Evolutionary conservation across 768 basidiomycete species (phyloP).

Genomic region (Collybia nuda): DNA sequence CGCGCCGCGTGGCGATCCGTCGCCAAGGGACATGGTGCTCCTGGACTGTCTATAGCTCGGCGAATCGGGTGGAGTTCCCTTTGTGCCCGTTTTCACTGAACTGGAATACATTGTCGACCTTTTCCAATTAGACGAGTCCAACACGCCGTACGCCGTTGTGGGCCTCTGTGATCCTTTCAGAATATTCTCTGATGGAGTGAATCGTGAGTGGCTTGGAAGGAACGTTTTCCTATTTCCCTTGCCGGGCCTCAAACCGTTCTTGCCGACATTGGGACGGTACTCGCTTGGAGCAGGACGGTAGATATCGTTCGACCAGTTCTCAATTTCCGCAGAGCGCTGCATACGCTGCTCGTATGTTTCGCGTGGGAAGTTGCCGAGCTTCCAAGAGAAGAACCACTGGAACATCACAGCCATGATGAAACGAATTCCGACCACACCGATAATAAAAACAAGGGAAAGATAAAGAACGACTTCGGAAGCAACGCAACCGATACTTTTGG

Average conservation of each 20-base stretch:
- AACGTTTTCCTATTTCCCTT: constrained; percentile 60
- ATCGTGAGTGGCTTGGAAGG: constrained; percentile 69
- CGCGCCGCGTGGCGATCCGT: too few relatives aligned
- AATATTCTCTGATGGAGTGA: constrained; percentile 70
- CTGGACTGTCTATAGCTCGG: constrained; percentile 73
- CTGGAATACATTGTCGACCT: constrained; percentile 53
- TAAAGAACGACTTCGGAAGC: constrained; percentile 94
- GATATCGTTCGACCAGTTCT: constrained; percentile 95
- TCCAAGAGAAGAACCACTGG: constrained; percentile 98
- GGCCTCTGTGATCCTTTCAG: constrained; percentile 54
- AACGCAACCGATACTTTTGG: constrained; percentile 92
- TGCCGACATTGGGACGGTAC: constrained; percentile 86
- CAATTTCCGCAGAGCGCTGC: constrained; percentile 87
- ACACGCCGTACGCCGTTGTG: constrained; percentile 62
- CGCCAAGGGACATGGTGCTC: constrained; percentile 72
- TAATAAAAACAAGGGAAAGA: constrained; percentile 94
- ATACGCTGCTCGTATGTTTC: constrained; percentile 94
- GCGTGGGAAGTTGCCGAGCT: constrained; percentile 87
- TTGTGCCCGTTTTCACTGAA: constrained; percentile 39
- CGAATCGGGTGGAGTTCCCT: constrained; percentile 72
- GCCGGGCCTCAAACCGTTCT: constrained; percentile 55
- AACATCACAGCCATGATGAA: constrained; percentile 98
- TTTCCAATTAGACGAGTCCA: constrained; percentile 62
- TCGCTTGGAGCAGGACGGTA: constrained; percentile 89
- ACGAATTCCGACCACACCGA: constrained; percentile 92